These are phyloP conservation scores for Ceratobasidium sp. DNA, from an alignment of 1,284 basidiomycete species.

Conservation along the genomic window DNA sequence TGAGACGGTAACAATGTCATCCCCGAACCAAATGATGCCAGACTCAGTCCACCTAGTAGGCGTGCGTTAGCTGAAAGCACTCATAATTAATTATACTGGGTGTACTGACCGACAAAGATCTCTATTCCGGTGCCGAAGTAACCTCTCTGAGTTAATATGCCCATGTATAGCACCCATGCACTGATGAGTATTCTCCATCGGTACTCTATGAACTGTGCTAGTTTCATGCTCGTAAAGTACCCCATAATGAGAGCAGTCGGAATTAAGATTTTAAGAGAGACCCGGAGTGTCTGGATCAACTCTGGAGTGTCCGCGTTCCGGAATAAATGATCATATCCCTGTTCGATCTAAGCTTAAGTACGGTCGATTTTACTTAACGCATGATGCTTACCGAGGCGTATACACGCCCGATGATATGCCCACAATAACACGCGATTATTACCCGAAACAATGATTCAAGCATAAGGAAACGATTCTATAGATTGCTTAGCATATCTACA, in stretches of 20 bases:
- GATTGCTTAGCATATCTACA: not conserved
- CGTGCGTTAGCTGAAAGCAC: not conserved
- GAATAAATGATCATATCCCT: constrained; percentile 15
- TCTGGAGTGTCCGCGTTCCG: not conserved
- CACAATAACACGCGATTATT: not conserved
- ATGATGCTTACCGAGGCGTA: not conserved
- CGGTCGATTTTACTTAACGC: not conserved
- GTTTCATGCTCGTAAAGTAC: not conserved
- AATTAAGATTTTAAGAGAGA: not conserved
- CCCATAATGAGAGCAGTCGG: not conserved
- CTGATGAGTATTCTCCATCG: not conserved
- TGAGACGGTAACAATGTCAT: not conserved
- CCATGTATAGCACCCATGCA: not conserved
- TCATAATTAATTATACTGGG: too few relatives aligned
- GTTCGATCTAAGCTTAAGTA: not conserved
- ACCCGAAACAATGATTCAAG: not conserved
- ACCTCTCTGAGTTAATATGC: not conserved
- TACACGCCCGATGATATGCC: constrained; percentile 6
- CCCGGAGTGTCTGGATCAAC: not conserved
- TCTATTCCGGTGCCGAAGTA: not conserved
- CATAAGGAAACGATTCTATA: not conserved
- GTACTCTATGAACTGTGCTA: not conserved
- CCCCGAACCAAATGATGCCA: not conserved
- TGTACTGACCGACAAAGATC: not conserved
- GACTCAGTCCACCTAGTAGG: not conserved